Evolutionary conservation across 2,329 filamentous ascomycete species (phyloP).

Genomic region (Pseudopithomyces maydicus): DNA sequence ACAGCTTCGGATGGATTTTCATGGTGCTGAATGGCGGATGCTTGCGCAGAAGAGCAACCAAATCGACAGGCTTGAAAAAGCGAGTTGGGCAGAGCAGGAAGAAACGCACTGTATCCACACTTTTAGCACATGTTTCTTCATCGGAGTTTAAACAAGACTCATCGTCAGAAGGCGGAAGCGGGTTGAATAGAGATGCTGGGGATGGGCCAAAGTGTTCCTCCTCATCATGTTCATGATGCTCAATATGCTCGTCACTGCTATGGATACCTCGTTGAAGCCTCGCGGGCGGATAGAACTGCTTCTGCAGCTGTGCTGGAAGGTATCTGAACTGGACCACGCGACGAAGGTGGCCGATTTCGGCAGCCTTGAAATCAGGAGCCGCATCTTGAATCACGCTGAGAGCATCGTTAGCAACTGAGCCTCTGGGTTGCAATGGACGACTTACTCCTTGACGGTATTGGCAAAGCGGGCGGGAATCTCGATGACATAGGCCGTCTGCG

Average conservation of each 20-base stretch:
- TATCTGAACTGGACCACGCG: constrained; percentile 75
- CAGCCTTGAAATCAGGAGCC: constrained; percentile 48
- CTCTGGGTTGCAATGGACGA: constrained; percentile 16
- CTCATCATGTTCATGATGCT: too few relatives aligned
- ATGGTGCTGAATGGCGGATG: constrained; percentile 46
- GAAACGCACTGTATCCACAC: constrained; percentile 48
- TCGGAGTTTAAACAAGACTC: constrained; percentile 20
- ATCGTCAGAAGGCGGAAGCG: constrained; percentile 13
- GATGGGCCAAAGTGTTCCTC: constrained; percentile 7
- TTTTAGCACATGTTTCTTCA: constrained; percentile 25
- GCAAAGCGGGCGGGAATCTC: constrained; percentile 73
- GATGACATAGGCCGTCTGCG: constrained; percentile 71
- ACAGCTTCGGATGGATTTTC: constrained; percentile 58
- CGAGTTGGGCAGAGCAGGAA: constrained; percentile 59
- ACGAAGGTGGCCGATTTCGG: constrained; percentile 65
- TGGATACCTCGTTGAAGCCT: constrained; percentile 40
- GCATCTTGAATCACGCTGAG: constrained; percentile 53
- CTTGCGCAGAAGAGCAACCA: constrained; percentile 39
- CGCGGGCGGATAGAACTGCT: constrained; percentile 37
- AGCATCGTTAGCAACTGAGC: constrained; percentile 22
- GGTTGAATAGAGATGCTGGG: constrained; percentile 31
- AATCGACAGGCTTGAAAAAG: constrained; percentile 58
- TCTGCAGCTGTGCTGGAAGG: constrained; percentile 65
- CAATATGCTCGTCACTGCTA: constrained; percentile 11
- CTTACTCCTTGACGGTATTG: constrained; percentile 74